Evolutionary conservation across 495 filamentous ascomycete genomes (phyloP), one percentile per base, ranked within the genome.

Genomic region (Clavariopsis aquatica): DNA sequence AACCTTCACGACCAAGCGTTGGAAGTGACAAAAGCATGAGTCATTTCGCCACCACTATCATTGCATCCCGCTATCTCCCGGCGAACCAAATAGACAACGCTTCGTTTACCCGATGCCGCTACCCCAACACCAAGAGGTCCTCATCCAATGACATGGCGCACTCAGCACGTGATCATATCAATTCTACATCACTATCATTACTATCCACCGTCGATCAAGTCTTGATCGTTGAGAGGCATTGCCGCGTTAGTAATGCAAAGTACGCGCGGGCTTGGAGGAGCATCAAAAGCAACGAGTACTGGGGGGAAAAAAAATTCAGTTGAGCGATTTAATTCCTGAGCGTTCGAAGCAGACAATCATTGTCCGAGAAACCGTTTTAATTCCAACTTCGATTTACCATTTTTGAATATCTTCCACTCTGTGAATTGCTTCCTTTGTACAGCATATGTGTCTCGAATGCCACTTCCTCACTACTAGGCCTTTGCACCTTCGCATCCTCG

Each of bases 1-100:
- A 6, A 45, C 24, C 13, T 1, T 46, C 55, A 28, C 55, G 19
- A 46, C 41, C 55, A 47, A 58, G 55, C 20, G 41, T 45, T 58
- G 55, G 55, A 58, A 58, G 55, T 27, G 36, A 58, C n/a, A 10
- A n/a, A 43, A n/a, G 38, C 38, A 43, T 43, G 38, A 43, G 38
- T 43, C 38, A 43, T 10, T n/a, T 43, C 38, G 47, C 20, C 47
- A 28, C n/a, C 47, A 51, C 26, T 22, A 23, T 23, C 15, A 28
- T 51, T 22, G 19, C 47, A 6, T 7, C 26, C 26, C 47, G 26
- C 20, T 22, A 13, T 12, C 47, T 23, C 26, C 47, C 20, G 47
- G 26, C 47, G 8, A 51, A 51, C 15, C 13, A 10, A 9, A 17
- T 17, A 8, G 38, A 43, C 38, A 17, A 43, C 6, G n/a, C 8